phyloP scores from a whole-genome alignment of 83 land plant species.

The Isoetes engelmannii region DNA sequence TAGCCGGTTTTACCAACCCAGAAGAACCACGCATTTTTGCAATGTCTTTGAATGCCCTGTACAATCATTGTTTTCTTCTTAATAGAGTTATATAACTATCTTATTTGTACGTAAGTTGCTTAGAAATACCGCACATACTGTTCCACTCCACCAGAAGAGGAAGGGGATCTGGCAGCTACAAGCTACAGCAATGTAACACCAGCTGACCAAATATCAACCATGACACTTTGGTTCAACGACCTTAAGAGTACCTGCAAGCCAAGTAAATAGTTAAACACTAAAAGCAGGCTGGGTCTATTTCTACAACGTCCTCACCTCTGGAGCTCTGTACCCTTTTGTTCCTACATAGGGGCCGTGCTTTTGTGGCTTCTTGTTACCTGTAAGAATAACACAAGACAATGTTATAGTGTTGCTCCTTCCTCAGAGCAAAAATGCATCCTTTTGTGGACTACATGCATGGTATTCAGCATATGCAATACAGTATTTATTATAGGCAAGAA shows the following conservation, averaged over 20 bases:
- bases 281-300: not conserved
- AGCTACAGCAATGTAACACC: not conserved
- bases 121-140: no score
- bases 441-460: no score
- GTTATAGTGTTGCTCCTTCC: no score
- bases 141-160: not conserved
- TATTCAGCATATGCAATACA: no score
- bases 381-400: not conserved
- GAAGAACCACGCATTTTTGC: not conserved
- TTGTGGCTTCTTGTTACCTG: not conserved
- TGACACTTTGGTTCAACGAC: not conserved
- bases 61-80: not conserved
- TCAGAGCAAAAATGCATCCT: no score
- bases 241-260: not conserved
- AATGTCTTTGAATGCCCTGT: slow-evolving; percentile 5
- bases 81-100: not conserved
- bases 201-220: slow-evolving; percentile 6
- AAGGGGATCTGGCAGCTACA: not conserved
- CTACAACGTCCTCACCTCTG: not conserved
- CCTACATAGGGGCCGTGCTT: not conserved
- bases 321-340: slow-evolving; percentile 7
- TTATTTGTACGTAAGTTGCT: not conserved
- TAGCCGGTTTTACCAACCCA: not conserved
- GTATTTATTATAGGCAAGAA: no score
- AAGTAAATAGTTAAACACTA: not conserved